Evolutionary conservation across 495 filamentous ascomycete genomes (phyloP), one percentile per base, ranked within the genome.

Genomic region (Penicillium roqueforti): DNA sequence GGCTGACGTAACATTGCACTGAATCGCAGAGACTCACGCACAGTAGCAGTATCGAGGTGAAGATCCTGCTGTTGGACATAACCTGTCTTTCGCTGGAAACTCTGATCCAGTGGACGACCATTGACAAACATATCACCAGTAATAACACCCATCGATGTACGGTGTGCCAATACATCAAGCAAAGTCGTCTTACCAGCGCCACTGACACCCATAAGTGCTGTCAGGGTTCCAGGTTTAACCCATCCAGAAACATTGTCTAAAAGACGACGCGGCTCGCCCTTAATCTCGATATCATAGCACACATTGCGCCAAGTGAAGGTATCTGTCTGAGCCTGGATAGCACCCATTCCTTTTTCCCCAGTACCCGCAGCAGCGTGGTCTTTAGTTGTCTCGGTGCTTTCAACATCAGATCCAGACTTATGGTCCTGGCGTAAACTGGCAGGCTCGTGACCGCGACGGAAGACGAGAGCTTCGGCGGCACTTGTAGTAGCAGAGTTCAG

Each of bases 51-150:
- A n/a, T 84, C 76, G 14, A 93, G 73, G 68, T 95, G 91, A 14
- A 97, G 77, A 79, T 97, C 92, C 65, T 95, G 89, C 65, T 97
- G 92, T 59, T 97, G 88, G 18, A 92, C 91, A 60, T 96, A 97
- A 6, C 91, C 91, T 3, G 90, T 95, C 73, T 92, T 93, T 20
- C 91, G 83, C 61, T 93, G 89, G 76, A 96, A 96, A 0, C 87
- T 89, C 4, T 75, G 69, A 63, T 92, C 88, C 14, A 85, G 61
- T 0, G 57, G 59, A 6, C 58, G 58, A 1, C 80, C 79, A 53
- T 82, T 73, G 10, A 83, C 77, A 38, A 80, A 67, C 62, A 83
- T 76, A 20, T 79, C 75, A 20, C 78, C 80, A 10, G 63, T 72
- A 0, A 83, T 71, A 2, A 77, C 70, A 31, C 81, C 80, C 49